A percentile compares a stretch with the other conserved stretches of the same genome.
Evolutionary conservation across 768 basidiomycete genomes (phyloP).

Genomic region (Pleurotus salmoneostramineus): DNA sequence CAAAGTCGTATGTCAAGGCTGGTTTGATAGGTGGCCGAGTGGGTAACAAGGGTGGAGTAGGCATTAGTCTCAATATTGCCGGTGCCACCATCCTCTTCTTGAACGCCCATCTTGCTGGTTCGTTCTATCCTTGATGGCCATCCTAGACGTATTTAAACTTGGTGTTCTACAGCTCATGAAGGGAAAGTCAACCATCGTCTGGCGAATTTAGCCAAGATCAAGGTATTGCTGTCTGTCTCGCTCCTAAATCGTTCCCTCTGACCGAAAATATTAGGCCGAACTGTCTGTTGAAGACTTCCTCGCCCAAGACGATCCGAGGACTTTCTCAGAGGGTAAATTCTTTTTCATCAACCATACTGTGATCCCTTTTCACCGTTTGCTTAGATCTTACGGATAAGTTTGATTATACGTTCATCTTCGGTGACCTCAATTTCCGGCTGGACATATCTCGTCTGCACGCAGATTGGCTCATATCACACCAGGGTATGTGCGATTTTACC

Average conservation of each 20-base stretch:
- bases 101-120: slow-evolving; percentile 88
- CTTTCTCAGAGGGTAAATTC: slow-evolving; percentile 62
- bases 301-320: slow-evolving; percentile 55
- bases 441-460: slow-evolving; percentile 89
- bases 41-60: slow-evolving; percentile 92
- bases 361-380: not conserved
- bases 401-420: slow-evolving; percentile 85
- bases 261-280: slow-evolving; percentile 47
- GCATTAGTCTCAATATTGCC: slow-evolving; percentile 81
- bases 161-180: slow-evolving; percentile 56
- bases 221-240: slow-evolving; percentile 35
- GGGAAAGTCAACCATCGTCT: slow-evolving; percentile 74
- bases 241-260: not conserved
- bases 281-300: slow-evolving; percentile 79
- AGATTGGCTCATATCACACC: slow-evolving; percentile 86
- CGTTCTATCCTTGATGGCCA: slow-evolving; percentile 10
- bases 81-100: slow-evolving; percentile 85
- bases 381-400: slow-evolving; percentile 84
- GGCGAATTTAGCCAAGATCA: slow-evolving; percentile 86
- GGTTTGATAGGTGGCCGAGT: slow-evolving; percentile 88
- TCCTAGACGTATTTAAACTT: not conserved
- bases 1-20: slow-evolving; percentile 81
- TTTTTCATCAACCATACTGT: not conserved
- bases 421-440: slow-evolving; percentile 90
- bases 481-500: slow-evolving; percentile 39